These are phyloP conservation scores for Scheffersomyces insectosa DNA, from an alignment of 1,139 yeast species.

Conservation along the genomic window DNA sequence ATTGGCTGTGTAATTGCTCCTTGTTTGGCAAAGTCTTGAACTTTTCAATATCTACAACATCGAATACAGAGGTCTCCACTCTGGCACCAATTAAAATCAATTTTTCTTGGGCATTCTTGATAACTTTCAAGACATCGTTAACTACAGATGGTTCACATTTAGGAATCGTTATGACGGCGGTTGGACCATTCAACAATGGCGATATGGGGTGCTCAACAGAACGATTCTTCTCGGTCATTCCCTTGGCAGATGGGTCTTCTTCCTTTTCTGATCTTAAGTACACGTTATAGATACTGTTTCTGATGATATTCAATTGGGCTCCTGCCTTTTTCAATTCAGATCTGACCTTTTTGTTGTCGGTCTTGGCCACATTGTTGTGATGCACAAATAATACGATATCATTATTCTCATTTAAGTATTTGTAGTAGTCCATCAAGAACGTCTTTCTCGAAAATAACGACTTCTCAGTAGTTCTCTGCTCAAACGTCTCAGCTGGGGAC, in stretches of 20 bases:
- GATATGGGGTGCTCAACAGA: slow-evolving; percentile 61
- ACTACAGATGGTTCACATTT: slow-evolving; percentile 72
- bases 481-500: slow-evolving; percentile 7
- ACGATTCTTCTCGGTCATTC: slow-evolving; percentile 48
- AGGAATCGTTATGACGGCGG: slow-evolving; percentile 74
- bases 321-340: slow-evolving; percentile 62
- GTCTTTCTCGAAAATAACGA: slow-evolving; percentile 72
- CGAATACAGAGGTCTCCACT: slow-evolving; percentile 61
- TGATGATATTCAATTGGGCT: slow-evolving; percentile 64
- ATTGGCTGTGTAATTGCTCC: slow-evolving; percentile 73
- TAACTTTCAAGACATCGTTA: slow-evolving; percentile 56
- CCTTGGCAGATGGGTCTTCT: slow-evolving; percentile 73
- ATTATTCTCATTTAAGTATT: slow-evolving; percentile 64
- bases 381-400: slow-evolving; percentile 76
- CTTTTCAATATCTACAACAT: slow-evolving; percentile 52
- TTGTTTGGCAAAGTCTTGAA: slow-evolving; percentile 76
- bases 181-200: slow-evolving; percentile 77
- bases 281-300: slow-evolving; percentile 69
- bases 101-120: slow-evolving; percentile 69
- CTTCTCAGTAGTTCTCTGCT: slow-evolving; percentile 48
- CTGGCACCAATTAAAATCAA: slow-evolving; percentile 83
- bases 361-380: slow-evolving; percentile 74
- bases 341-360: slow-evolving; percentile 66
- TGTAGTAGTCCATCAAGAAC: slow-evolving; percentile 75
- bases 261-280: slow-evolving; percentile 71